A percentile compares a stretch with the other conserved stretches of the same genome.
Evolutionary conservation across 139 green algal species (phyloP).

Genomic region (Axilococcus clingmanii): DNA sequence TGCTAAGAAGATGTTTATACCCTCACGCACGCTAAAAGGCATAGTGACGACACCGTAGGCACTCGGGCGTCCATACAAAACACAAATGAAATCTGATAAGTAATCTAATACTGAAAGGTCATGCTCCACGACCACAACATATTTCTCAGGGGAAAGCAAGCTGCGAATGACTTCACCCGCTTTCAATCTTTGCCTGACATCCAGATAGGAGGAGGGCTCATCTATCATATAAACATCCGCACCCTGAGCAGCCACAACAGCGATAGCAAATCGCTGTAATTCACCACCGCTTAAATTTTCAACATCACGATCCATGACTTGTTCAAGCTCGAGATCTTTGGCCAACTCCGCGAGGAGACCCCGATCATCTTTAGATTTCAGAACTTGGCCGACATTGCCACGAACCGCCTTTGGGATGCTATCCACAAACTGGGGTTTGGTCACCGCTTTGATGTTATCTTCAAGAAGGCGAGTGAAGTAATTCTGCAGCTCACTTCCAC

Average conservation of each 20-base stretch:
- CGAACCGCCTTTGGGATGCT: slow-evolving; percentile 94
- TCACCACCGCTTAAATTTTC: slow-evolving; percentile 92
- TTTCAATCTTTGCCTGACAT: slow-evolving; percentile 94
- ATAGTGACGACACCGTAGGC: slow-evolving; percentile 98
- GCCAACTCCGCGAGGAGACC: slow-evolving; percentile 53
- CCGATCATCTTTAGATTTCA: slow-evolving; percentile 78
- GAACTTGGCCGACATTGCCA: slow-evolving; percentile 75
- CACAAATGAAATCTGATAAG: slow-evolving; percentile 99
- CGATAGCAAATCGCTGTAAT: slow-evolving; percentile 98
- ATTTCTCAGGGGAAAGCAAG: slow-evolving; percentile 69
- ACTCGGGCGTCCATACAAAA: slow-evolving; percentile 95
- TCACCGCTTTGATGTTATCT: slow-evolving; percentile 91
- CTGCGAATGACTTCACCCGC: slow-evolving; percentile 79
- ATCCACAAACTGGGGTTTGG: slow-evolving; percentile 94
- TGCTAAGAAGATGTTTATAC: slow-evolving; percentile 90
- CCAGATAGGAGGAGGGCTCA: slow-evolving; percentile 95
- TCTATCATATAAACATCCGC: slow-evolving; percentile 99
- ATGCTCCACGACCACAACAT: slow-evolving; percentile 97
- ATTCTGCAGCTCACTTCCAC: slow-evolving; percentile 96
- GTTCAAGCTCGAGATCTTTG: slow-evolving; percentile 9
- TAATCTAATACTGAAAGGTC: slow-evolving; percentile 98
- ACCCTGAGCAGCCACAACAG: slow-evolving; percentile 76
- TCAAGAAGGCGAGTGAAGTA: slow-evolving; percentile 94
- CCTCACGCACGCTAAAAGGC: slow-evolving; percentile 78
- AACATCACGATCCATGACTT: slow-evolving; percentile 91